A percentile compares a stretch with the other conserved stretches of the same genome.
phyloP scores from a whole-genome alignment of 192 early-diverging fungal species.

The Coemansia sp. region DNA sequence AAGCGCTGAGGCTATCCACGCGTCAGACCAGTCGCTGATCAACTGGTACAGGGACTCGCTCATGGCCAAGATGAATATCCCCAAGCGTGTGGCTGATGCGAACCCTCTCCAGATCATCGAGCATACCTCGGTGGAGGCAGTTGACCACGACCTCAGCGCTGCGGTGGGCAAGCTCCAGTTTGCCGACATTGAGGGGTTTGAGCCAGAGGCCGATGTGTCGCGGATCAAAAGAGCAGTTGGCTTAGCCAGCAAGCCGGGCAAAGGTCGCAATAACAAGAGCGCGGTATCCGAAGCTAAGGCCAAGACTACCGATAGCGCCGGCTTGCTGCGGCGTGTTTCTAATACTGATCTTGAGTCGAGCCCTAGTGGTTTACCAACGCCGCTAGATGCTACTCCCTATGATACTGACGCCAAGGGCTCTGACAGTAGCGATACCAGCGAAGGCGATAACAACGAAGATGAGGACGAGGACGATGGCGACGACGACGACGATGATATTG shows the following conservation, averaged over 20 bases:
- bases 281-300: not conserved
- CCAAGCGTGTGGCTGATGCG: slow-evolving; percentile 16
- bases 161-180: slow-evolving; percentile 28
- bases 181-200: slow-evolving; percentile 55
- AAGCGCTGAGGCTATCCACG: not conserved
- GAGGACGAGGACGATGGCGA: not conserved
- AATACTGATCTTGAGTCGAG: not conserved
- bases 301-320: no score
- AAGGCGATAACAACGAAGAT: not conserved
- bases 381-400: not conserved
- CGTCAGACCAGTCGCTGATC: slow-evolving; percentile 2
- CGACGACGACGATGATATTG: slow-evolving; percentile 1
- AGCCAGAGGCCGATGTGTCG: slow-evolving; percentile 26
- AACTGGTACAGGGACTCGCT: slow-evolving; percentile 36
- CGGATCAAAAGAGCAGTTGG: slow-evolving; percentile 30
- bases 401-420: slow-evolving; percentile 1
- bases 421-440: slow-evolving; percentile 1
- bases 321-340: not conserved
- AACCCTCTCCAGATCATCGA: slow-evolving; percentile 42
- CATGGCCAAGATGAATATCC: slow-evolving; percentile 42
- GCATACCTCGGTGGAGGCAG: slow-evolving; percentile 4
- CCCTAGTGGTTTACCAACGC: not conserved
- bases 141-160: slow-evolving; percentile 18
- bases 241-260: not conserved
- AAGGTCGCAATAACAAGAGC: not conserved